Conservation (phyloP, 2,329 filamentous ascomycete species). For the Lasiodiplodia gonubiensis region DNA sequence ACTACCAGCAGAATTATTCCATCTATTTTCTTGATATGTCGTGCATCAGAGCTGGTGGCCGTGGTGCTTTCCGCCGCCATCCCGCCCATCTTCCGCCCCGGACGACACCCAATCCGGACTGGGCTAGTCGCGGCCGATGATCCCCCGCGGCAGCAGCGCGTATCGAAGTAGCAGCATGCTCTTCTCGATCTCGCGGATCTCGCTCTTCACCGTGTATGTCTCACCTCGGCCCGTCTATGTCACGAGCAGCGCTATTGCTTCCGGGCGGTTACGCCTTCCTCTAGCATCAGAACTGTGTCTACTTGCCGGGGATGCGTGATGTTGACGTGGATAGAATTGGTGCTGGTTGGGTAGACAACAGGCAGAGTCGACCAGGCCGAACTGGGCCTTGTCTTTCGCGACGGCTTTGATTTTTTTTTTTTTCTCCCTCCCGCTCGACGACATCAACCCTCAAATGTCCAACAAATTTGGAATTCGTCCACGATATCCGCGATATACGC, state of each 20-base stretch:
- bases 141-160: conserved; percentile 30
- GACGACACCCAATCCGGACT: neutral
- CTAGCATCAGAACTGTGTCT: conserved; percentile 52
- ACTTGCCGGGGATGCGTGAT: conserved; percentile 63
- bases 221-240: conserved; percentile 48
- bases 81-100: neutral
- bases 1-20: too few species aligned
- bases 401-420: neutral
- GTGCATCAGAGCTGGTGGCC: too few species aligned
- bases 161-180: neutral
- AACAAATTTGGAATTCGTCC: neutral
- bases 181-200: neutral
- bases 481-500: neutral
- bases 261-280: conserved; percentile 52
- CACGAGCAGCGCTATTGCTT: conserved; percentile 58
- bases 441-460: neutral
- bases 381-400: neutral
- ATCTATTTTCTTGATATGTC: too few species aligned
- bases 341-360: neutral
- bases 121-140: conserved; percentile 36
- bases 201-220: neutral
- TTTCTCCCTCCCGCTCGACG: conserved; percentile 50
- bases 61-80: neutral
- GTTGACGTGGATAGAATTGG: conserved; percentile 59
- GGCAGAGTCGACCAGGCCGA: neutral